Base-by-base conservation (phyloP, 495 filamentous ascomycete species). In the Podospora sp. region DNA sequence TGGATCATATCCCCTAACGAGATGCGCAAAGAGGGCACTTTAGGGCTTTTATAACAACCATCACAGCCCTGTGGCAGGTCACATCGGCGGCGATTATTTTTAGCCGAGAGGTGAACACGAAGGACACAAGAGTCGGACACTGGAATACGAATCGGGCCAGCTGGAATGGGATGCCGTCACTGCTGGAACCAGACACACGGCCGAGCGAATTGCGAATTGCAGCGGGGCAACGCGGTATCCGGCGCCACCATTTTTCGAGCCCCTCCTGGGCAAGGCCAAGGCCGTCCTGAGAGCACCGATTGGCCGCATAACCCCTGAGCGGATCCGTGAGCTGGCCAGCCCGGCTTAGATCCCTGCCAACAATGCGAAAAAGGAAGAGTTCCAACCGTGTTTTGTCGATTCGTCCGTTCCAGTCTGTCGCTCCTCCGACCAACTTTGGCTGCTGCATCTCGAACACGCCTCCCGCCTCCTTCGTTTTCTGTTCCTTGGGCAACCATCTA, bases 51-150 rank as follows among this genome's bases (percentile, higher is more conserved):
- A 59, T 59, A 59, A 27, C 56, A 33, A 33, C 33, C 21, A n/a
- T 33, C 6, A 26, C 52, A 55, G 52, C 52, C 52, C 52, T 55
- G 52, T 62, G 29, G 36, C 21, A 22, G 56, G 56, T 33, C 29
- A 59, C 26, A 59, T 59, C 56, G 56, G 26, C 6, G 22, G 53
- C 55, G 26, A 63, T 60, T 70, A 49, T 26, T 67, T 71, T 75
- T 68, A 61, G 27, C 53, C 51, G 61, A 33, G 40, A 22, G 12
- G 60, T 29, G 46, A 63, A 63, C 61, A 63, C 61, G 61, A 63
- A 33, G 16, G 27, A 33, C 25, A 33, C 57, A 36, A 59, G 26
- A 59, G 40, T 21, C 26, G 24, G 61, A 3, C 24, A 24, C 25
- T 50, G 63, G 63, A 57, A 65, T 65, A 65, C 63, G 63, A 65